Evolutionary conservation across 345 rosid genomes (phyloP).

Genomic region (Rubroshorea leprosula): DNA sequence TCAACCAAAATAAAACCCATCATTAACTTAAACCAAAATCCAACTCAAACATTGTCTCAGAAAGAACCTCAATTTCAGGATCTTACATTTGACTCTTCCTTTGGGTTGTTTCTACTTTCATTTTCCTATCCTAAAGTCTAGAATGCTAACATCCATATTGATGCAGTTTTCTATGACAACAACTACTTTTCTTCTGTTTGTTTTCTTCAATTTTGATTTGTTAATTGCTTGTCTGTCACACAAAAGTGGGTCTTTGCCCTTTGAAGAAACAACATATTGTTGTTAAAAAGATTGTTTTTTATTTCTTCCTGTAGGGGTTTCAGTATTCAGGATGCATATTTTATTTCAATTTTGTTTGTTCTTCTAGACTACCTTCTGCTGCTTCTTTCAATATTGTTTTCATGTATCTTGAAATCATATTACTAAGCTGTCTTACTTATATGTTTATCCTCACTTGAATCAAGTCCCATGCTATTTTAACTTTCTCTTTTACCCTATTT

Average conservation of each 20-base stretch:
- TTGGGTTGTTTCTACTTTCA: background rate
- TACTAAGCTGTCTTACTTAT: too few species aligned
- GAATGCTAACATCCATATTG: slow-evolving; percentile 6
- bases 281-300: too few species aligned
- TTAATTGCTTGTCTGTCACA: background rate
- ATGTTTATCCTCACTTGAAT: too few species aligned
- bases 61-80: slow-evolving; percentile 10
- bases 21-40: slow-evolving; percentile 1
- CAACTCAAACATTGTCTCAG: slow-evolving; percentile 4
- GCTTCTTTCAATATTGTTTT: too few species aligned
- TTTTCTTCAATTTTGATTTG: background rate
- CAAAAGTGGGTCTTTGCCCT: background rate
- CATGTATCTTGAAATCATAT: too few species aligned
- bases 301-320: too few species aligned
- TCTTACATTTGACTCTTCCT: slow-evolving; percentile 13
- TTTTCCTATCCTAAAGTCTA: background rate
- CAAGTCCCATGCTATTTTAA: too few species aligned
- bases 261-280: background rate
- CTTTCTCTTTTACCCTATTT: too few species aligned
- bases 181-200: background rate
- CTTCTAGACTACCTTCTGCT: too few species aligned
- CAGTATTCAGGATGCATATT: too few species aligned
- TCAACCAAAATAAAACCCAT: background rate
- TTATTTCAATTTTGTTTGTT: too few species aligned
- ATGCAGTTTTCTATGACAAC: slow-evolving; percentile 10